Conservation (phyloP, 1,139 yeast species). For the Candida dubliniensis region DNA sequence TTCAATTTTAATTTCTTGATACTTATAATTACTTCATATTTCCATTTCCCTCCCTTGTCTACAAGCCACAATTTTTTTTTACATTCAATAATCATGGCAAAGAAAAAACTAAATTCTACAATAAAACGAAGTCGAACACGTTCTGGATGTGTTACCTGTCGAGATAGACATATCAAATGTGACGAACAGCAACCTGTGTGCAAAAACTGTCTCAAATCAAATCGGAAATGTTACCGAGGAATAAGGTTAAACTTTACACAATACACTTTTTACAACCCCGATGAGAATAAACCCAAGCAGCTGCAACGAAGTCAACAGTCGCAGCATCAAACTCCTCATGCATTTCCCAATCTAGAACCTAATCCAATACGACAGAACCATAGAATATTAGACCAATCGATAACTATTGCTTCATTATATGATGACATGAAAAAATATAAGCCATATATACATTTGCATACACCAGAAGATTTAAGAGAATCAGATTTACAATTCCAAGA, state of each 20-base stretch:
- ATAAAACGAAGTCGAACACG: conserved; percentile 39
- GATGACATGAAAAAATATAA: conserved; percentile 33
- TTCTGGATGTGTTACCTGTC: conserved; percentile 49
- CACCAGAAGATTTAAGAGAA: conserved; percentile 30
- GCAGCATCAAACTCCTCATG: background rate
- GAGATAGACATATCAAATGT: conserved; percentile 51
- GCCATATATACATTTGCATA: conserved; percentile 34
- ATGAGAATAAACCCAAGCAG: conserved; percentile 12
- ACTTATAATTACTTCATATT: background rate
- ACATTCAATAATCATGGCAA: conserved; percentile 17
- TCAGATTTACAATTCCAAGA: conserved; percentile 34
- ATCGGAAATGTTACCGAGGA: conserved; percentile 45
- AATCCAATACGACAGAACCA: conserved; percentile 1
- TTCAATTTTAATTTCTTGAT: too few species aligned
- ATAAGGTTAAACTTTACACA: conserved; percentile 47
- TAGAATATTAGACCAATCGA: conserved; percentile 41
- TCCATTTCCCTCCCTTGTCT: too few species aligned
- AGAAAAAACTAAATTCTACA: conserved; percentile 16
- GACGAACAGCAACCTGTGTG: conserved; percentile 50
- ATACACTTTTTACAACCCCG: conserved; percentile 42
- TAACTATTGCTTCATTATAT: conserved; percentile 43
- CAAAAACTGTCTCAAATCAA: conserved; percentile 43
- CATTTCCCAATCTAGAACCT: background rate
- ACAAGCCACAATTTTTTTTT: too few species aligned
- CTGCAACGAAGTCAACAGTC: conserved; percentile 4